These are phyloP conservation scores for Backusella sp. DNA, from an alignment of 192 early-diverging fungal genomes.

Conservation along the genomic window DNA sequence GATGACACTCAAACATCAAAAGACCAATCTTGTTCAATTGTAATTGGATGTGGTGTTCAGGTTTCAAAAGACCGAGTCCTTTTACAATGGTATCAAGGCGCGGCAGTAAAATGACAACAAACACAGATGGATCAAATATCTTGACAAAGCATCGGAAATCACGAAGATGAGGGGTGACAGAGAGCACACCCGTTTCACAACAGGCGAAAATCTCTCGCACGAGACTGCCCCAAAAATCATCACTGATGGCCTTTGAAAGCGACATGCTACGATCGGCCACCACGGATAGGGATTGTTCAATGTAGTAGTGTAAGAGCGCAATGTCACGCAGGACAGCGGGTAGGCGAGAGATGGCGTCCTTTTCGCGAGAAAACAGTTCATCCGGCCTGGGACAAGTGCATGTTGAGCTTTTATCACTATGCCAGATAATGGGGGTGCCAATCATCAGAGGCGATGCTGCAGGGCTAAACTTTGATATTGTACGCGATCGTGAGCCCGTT, in stretches of 20 bases:
- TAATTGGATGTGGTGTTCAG: background rate
- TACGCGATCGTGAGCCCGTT: background rate
- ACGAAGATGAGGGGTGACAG: slow-evolving; percentile 36
- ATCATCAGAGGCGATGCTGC: slow-evolving; percentile 9
- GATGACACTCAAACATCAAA: slow-evolving; percentile 52
- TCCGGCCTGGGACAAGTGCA: slow-evolving; percentile 20
- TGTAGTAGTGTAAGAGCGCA: slow-evolving; percentile 50
- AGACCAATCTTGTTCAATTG: slow-evolving; percentile 26
- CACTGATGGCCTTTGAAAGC: slow-evolving; percentile 37
- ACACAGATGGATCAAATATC: slow-evolving; percentile 42
- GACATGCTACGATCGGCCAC: slow-evolving; percentile 46
- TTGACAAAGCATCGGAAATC: slow-evolving; percentile 61
- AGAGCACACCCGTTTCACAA: slow-evolving; percentile 30
- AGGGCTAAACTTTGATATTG: slow-evolving; percentile 10
- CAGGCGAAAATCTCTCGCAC: slow-evolving; percentile 34
- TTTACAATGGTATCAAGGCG: slow-evolving; percentile 36
- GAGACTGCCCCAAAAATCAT: slow-evolving; percentile 40
- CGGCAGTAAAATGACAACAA: slow-evolving; percentile 49
- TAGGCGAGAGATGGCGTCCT: slow-evolving; percentile 19
- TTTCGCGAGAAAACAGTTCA: slow-evolving; percentile 25
- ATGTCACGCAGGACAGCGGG: slow-evolving; percentile 37
- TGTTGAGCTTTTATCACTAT: slow-evolving; percentile 12
- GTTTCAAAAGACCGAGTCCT: slow-evolving; percentile 15
- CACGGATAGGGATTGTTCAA: slow-evolving; percentile 47
- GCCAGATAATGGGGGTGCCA: slow-evolving; percentile 3